Base-by-base conservation (phyloP, 345 rosid species). In the Leavenworthia alabamica region DNA sequence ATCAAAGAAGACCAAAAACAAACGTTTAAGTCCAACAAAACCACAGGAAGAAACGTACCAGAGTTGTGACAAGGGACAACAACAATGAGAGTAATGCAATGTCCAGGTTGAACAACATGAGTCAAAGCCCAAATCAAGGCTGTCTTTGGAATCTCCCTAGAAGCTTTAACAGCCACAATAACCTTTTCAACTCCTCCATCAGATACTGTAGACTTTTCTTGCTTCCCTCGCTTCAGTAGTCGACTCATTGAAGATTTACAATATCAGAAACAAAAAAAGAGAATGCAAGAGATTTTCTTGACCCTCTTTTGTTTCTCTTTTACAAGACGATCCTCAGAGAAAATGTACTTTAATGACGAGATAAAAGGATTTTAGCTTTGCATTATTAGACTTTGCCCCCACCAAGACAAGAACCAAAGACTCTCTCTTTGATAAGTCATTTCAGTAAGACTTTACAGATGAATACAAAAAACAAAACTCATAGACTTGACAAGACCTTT, bases 121-220 rank as follows among this genome's bases (percentile, higher is more conserved):
- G 97, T 90, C 85, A 94, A 78, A 66, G 99, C 96, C 99, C 99
- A 94, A 26, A 90, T 89, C 41, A 94, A 72, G 35, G 99, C 99
- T 44, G 84, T 80, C 78, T 83, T 90, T 1, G 99, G 90, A 67
- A 94, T 84, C 78, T 94, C 99, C 79, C 85, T 88, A 9, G 99
- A 90, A 1, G 97, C 95, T 84, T 88, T 94, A 66, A 94, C 95
- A 19, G 91, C 97, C 28, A 94, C 97, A 43, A 94, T 87, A 29
- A 88, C 99, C 79, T 90, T 94, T 74, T 80, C 85, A 14, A 85
- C 90, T 23, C n/a, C n/a, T n/a, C 28, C 85, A 77, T 83, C 81
- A 5, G 78, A 68, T 32, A 77, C 79, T 0, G 46, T 44, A 53
- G 78, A 76, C 37, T 43, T 71, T 23, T 81, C 86, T 75, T 65